phyloP scores from a whole-genome alignment of 176 grass and related monocot genomes.

The Calamus simplicifolius region DNA sequence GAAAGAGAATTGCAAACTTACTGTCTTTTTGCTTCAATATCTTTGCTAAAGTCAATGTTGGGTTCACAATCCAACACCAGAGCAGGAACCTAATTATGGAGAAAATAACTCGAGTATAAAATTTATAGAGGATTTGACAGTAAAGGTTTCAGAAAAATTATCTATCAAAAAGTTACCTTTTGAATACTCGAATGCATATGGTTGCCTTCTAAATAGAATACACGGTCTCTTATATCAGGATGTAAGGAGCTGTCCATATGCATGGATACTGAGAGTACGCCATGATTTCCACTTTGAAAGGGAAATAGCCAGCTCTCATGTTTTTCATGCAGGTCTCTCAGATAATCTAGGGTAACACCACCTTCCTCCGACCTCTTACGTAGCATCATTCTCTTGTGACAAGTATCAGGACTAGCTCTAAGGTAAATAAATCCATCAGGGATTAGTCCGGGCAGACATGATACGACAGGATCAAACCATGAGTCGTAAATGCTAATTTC shows the following conservation, averaged over 20 bases:
- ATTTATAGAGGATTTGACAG: no score
- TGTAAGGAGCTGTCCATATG: conserved; percentile 50
- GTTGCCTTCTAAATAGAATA: conserved; percentile 83
- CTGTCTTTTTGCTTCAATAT: conserved; percentile 77
- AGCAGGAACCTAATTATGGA: conserved; percentile 67
- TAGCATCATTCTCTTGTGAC: conserved; percentile 82
- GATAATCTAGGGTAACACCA: conserved; percentile 74
- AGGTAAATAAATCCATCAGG: conserved; percentile 97
- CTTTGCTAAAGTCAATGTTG: conserved; percentile 92
- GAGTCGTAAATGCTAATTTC: conserved; percentile 97
- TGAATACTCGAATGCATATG: conserved; percentile 91
- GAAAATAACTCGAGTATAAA: conserved; percentile 6
- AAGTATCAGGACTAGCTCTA: conserved; percentile 84
- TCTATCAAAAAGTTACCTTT: conserved; percentile 38
- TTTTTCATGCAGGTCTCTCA: conserved; percentile 89
- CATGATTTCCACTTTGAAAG: conserved; percentile 38
- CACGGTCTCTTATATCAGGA: conserved; percentile 68
- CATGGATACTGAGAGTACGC: conserved; percentile 53
- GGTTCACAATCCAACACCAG: conserved; percentile 91
- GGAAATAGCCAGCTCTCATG: conserved; percentile 94
- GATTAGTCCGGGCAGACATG: conserved; percentile 78
- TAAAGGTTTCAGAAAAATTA: conserved; percentile 1
- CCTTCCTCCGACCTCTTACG: conserved; percentile 84
- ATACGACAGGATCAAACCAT: conserved; percentile 96
- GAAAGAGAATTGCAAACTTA: conserved; percentile 23